These are phyloP conservation scores for Mycocentrospora acerina DNA, from an alignment of 2,329 filamentous ascomycete genomes.

Conservation along the genomic window DNA sequence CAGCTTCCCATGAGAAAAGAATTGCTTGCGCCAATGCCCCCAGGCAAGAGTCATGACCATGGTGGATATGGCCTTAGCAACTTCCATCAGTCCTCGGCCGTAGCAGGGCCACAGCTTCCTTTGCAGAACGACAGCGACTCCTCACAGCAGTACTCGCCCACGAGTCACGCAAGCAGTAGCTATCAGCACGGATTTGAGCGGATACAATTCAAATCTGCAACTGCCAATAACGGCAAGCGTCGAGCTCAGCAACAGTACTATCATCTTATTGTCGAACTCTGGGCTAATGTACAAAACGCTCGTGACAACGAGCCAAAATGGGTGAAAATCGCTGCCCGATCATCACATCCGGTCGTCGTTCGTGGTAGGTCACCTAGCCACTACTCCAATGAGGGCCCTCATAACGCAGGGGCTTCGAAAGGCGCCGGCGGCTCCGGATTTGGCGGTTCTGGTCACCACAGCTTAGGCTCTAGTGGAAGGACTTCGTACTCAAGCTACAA, in stretches of 20 bases:
- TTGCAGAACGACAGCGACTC: slow-evolving; percentile 41
- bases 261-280: slow-evolving; percentile 76
- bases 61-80: slow-evolving; percentile 41
- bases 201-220: slow-evolving; percentile 92
- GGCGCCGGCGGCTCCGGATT: slow-evolving; percentile 36
- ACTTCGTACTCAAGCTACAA: slow-evolving; percentile 39
- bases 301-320: slow-evolving; percentile 33
- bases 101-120: slow-evolving; percentile 46
- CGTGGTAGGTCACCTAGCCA: slow-evolving; percentile 45
- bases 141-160: slow-evolving; percentile 36
- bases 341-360: slow-evolving; percentile 43
- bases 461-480: slow-evolving; percentile 68
- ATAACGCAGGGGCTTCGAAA: slow-evolving; percentile 39
- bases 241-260: slow-evolving; percentile 91
- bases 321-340: slow-evolving; percentile 40
- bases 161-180: slow-evolving; percentile 35
- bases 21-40: slow-evolving; percentile 66
- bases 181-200: slow-evolving; percentile 73
- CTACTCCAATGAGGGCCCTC: slow-evolving; percentile 50
- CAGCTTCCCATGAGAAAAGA: slow-evolving; percentile 72
- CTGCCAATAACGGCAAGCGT: slow-evolving; percentile 89
- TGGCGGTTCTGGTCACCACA: slow-evolving; percentile 47
- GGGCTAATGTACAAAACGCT: slow-evolving; percentile 39
- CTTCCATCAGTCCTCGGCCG: slow-evolving; percentile 37
- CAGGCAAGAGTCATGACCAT: slow-evolving; percentile 49